A percentile compares a stretch with the other conserved stretches of the same genome.
Conservation (phyloP, 176 grass and related monocot genomes). For the Juncus effusus region DNA sequence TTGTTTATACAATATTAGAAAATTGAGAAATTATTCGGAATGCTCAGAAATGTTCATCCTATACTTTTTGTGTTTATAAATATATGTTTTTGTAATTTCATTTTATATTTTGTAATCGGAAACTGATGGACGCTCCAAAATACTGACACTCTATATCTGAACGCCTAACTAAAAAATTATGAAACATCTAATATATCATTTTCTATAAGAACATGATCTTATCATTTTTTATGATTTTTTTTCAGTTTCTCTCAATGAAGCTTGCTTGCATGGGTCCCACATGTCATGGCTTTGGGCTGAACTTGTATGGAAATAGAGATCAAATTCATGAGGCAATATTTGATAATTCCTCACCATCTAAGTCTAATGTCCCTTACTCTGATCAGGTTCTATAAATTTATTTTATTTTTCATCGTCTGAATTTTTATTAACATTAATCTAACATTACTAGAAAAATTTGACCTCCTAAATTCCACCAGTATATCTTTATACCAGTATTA, state of each 20-base stretch:
- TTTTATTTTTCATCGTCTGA: not conserved
- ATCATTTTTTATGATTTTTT: not conserved
- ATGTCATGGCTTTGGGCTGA: constrained; percentile 13
- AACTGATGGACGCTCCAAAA: not conserved
- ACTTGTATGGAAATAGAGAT: constrained; percentile 11
- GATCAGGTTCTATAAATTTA: not conserved
- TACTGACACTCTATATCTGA: not conserved
- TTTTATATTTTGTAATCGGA: not conserved
- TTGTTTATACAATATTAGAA: no score
- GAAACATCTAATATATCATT: not conserved
- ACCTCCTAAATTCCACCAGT: no score
- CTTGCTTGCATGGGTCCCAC: constrained; percentile 1
- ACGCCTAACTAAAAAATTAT: not conserved
- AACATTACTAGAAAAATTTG: no score
- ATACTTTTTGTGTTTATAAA: no score
- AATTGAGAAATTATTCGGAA: not conserved
- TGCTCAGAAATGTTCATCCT: not conserved
- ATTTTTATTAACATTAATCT: no score
- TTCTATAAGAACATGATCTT: not conserved
- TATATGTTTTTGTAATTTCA: not conserved
- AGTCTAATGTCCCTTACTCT: not conserved
- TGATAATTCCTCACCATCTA: not conserved
- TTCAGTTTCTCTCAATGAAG: constrained; percentile 31
- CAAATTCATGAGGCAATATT: not conserved
- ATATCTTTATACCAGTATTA: no score